Conservation (phyloP, 2,329 filamentous ascomycete species). For the Cryphonectria japonica region DNA sequence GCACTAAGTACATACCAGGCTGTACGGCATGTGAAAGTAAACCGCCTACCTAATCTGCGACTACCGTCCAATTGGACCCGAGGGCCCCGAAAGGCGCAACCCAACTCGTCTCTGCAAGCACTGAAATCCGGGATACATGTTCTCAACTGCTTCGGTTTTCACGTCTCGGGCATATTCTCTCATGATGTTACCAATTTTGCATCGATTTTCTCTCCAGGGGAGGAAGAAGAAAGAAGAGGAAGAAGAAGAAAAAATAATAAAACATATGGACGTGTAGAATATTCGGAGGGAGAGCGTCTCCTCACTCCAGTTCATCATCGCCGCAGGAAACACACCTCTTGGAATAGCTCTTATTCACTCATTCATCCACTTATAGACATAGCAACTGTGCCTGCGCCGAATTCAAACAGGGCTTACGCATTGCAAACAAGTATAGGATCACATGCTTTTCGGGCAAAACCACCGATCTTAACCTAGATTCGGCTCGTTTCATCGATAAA, state of each 20-base stretch:
- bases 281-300: background rate
- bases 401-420: background rate
- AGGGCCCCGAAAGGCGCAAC: constrained; percentile 1
- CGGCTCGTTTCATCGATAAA: background rate
- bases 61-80: background rate
- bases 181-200: background rate
- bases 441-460: background rate
- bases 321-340: background rate
- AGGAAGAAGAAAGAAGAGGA: no score
- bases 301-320: background rate
- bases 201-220: background rate
- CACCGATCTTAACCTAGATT: background rate
- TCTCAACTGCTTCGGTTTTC: background rate
- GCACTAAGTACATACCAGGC: background rate
- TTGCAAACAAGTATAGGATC: background rate
- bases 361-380: no score
- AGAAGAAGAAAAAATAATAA: background rate
- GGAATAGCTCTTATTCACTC: background rate
- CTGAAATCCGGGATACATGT: background rate
- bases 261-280: background rate
- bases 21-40: background rate
- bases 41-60: background rate
- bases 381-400: no score
- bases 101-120: background rate
- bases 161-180: background rate